phyloP scores from a whole-genome alignment of 768 basidiomycete genomes.

The Mycena floridula region DNA sequence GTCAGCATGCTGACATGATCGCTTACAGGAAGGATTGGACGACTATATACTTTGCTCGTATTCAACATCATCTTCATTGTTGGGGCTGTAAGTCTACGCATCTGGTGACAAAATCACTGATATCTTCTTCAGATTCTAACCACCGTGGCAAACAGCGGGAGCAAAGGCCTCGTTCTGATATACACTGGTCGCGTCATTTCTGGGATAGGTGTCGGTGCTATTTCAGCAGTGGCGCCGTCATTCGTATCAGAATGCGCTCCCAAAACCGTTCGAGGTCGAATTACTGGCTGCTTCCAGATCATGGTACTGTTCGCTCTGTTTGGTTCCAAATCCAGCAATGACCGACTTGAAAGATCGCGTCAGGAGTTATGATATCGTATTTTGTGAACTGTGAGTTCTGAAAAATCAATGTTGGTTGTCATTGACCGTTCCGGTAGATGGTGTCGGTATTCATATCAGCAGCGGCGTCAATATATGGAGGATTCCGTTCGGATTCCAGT shows the following conservation, averaged over 20 bases:
- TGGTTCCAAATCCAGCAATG: background rate
- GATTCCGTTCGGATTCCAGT: slow-evolving; percentile 69
- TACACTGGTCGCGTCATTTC: slow-evolving; percentile 78
- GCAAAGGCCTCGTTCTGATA: slow-evolving; percentile 57
- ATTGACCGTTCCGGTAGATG: slow-evolving; percentile 34
- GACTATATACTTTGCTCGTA: slow-evolving; percentile 53
- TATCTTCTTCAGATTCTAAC: slow-evolving; percentile 49
- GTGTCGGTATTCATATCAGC: slow-evolving; percentile 48
- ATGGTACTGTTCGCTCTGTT: slow-evolving; percentile 39
- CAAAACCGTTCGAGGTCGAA: slow-evolving; percentile 79
- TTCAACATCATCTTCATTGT: slow-evolving; percentile 63
- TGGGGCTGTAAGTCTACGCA: slow-evolving; percentile 51
- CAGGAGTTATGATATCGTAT: slow-evolving; percentile 82
- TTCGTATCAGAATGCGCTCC: slow-evolving; percentile 87
- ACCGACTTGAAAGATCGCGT: slow-evolving; percentile 38
- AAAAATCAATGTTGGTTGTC: background rate
- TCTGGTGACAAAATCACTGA: background rate
- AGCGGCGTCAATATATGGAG: slow-evolving; percentile 52
- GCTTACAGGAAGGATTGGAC: slow-evolving; percentile 52
- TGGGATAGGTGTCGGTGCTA: slow-evolving; percentile 77
- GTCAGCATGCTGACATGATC: too few relatives aligned
- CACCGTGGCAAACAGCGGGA: slow-evolving; percentile 51
- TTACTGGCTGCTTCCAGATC: slow-evolving; percentile 84
- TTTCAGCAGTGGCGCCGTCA: slow-evolving; percentile 73
- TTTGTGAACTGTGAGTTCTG: slow-evolving; percentile 64